A percentile compares a stretch with the other conserved stretches of the same genome.
These are phyloP conservation scores for Primulina huaijiensis DNA, from an alignment of 257 asterid species.

Conservation along the genomic window DNA sequence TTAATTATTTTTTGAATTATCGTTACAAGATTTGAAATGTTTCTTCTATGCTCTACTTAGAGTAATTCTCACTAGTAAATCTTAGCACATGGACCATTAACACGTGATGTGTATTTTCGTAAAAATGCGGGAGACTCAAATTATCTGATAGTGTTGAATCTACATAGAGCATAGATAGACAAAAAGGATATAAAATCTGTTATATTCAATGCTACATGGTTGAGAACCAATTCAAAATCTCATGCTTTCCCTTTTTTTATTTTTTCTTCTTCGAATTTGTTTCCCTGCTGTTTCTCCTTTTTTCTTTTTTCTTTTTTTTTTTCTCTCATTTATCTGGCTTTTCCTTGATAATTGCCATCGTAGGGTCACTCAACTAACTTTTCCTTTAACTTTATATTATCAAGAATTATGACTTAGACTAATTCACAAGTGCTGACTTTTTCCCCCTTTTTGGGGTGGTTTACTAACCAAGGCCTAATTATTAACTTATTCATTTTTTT, in stretches of 20 bases:
- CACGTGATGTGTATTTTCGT: no score
- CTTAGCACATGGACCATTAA: no score
- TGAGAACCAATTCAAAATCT: background rate
- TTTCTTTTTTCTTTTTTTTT: no score
- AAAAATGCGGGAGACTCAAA: no score
- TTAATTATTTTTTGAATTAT: no score
- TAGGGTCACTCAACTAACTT: background rate
- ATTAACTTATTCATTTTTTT: background rate
- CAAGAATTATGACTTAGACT: background rate
- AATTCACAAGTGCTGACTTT: background rate
- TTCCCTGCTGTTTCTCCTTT: background rate
- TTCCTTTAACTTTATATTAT: slow-evolving; percentile 1
- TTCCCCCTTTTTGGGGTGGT: background rate
- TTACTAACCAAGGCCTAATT: background rate
- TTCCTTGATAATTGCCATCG: background rate
- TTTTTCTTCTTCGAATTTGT: background rate
- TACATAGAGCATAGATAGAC: background rate
- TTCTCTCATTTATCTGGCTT: no score
- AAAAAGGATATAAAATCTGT: background rate
- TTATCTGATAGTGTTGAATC: no score
- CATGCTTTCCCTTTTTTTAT: background rate
- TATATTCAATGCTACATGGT: background rate
- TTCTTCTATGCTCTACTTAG: no score
- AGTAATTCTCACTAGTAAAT: no score
- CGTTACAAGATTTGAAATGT: background rate